phyloP scores from a whole-genome alignment of 257 asterid species.

The Solanum paucissectum region DNA sequence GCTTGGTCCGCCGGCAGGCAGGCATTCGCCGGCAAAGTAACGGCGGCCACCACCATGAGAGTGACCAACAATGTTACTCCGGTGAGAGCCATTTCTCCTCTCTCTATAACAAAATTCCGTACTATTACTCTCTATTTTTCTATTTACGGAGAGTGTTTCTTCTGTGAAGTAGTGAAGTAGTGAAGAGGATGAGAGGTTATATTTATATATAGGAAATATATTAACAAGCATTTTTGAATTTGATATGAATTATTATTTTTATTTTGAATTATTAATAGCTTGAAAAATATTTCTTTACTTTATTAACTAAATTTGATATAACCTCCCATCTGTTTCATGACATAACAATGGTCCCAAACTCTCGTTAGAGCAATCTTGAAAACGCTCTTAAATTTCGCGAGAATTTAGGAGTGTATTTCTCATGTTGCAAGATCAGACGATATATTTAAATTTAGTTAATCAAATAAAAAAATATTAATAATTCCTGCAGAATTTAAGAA shows the following conservation, averaged over 20 bases:
- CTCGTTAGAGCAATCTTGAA: fast-evolving
- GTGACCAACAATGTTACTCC: constrained; percentile 1
- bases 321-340: fast-evolving
- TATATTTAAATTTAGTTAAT: no score
- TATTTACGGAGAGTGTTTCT: neutral
- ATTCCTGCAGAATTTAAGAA: no score
- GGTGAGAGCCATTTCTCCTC: neutral
- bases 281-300: no score
- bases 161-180: neutral
- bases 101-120: neutral
- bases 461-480: no score
- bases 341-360: neutral
- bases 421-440: fast-evolving
- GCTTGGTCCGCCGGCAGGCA: constrained; percentile 65
- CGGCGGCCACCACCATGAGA: constrained; percentile 19
- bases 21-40: constrained; percentile 20
- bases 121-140: neutral
- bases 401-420: no score
- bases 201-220: neutral
- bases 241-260: no score
- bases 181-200: neutral
- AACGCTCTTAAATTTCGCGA: no score
- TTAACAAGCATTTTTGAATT: no score
- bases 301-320: no score
- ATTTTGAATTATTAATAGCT: no score